Base-by-base conservation (phyloP, 768 basidiomycete species). In the Calocybe gangraenosa region DNA sequence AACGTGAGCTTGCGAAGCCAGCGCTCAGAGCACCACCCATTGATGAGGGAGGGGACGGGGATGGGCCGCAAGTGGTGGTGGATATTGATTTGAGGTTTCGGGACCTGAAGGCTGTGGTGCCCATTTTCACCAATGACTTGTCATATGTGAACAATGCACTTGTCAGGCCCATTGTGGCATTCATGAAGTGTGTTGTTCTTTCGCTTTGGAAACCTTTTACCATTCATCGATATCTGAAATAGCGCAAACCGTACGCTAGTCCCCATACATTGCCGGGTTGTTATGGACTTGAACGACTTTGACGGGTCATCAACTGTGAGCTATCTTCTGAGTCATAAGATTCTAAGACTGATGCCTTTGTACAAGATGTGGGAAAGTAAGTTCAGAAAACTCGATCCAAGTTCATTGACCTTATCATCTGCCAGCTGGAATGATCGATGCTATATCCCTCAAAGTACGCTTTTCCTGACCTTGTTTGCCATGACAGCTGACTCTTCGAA, bases 221-320 rank as follows among this genome's bases (percentile, higher is more conserved):
- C 25, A 6, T 28, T 11, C n/a, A n/a, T n/a, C 11, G 25, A 28
- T 11, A 6, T 28, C 11, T 11, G 11, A 11, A 44, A 2, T 52
- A 98, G 95, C 62, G 85, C 88, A 3, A 95, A 98, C 60, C 82
- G 87, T 48, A 99, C 96, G 1, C 66, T 99, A 55, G 79, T 99
- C 2, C 96, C 96, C 10, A 93, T 98, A 42, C 92, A 85, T 53
- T 97, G 93, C 61, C 79, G 83, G 43, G 83, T 97, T 3, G 80
- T 87, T 30, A 87, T 92, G 59, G 81, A 88, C 48, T 65, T 95
- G 48, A 70, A 65, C 43, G 91, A 96, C 49, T 99, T 97, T 60
- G 92, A 98, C 63, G 96, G 96, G 3, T 80, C 92, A 17, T 98
- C 93, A 94, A 98, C 92, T 44, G 89, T 92, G 61, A 60, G 87